A percentile compares a stretch with the other conserved stretches of the same genome.
Conservation (phyloP, 139 green algal species). For the Chlorella sorokiniana region DNA sequence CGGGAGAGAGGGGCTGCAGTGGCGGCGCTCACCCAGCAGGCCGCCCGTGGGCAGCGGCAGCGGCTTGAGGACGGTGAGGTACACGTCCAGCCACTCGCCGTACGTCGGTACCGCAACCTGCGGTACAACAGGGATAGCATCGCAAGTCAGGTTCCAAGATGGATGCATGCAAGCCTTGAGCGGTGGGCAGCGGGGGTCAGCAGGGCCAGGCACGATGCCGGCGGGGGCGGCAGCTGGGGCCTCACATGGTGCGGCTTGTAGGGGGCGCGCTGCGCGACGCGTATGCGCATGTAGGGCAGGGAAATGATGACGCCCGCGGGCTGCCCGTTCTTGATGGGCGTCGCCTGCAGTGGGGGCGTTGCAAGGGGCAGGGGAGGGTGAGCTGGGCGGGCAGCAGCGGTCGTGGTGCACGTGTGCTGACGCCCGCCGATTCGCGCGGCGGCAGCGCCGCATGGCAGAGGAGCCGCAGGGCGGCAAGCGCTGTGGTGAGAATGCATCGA, state of each 20-base stretch:
- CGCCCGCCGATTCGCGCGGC: neutral
- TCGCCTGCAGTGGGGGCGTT: neutral
- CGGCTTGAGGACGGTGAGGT: neutral
- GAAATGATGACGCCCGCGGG: neutral
- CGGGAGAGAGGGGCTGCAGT: too few relatives aligned
- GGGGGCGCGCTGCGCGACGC: neutral
- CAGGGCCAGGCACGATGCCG: neutral
- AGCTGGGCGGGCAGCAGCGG: neutral
- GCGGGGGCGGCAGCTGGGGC: neutral
- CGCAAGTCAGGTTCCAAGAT: neutral
- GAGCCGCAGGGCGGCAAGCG: neutral
- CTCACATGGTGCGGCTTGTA: neutral
- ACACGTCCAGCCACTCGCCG: neutral
- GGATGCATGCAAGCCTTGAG: neutral
- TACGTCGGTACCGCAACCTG: neutral
- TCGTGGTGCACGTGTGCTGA: neutral
- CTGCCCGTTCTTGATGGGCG: neutral
- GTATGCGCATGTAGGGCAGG: conserved; percentile 6
- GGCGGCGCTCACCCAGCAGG: neutral
- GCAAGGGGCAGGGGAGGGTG: neutral
- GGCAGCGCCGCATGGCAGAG: neutral
- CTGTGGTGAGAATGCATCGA: too few relatives aligned
- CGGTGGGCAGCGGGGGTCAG: too few relatives aligned
- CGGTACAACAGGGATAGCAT: neutral
- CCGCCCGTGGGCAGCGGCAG: neutral